Evolutionary conservation across 108 stramenopile genomes (phyloP), one percentile per base, ranked within the genome.

Genomic region (Aureococcus anophagefferens): DNA sequence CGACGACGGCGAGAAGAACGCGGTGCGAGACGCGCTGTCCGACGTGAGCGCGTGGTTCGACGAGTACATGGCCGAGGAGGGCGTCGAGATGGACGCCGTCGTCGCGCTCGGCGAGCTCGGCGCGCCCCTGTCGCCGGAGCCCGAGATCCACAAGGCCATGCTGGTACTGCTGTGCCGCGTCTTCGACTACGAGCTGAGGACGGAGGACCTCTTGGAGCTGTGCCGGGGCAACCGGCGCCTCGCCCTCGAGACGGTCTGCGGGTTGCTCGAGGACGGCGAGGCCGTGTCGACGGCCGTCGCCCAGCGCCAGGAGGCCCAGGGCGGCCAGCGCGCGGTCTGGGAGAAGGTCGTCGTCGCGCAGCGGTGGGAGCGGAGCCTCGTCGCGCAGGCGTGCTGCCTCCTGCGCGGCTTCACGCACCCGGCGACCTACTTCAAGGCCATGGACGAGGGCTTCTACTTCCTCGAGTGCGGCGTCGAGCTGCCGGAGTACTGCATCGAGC

Each of bases 71-170:
- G 59, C 40, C 0, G 63, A 64, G 25, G 80, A 83, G 62, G 81
- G 83, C 21, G 25, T 9, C 21, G 51, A 59, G 51, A 25, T 16
- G 21, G 51, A 59, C 25, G 21, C 21, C 21, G 4, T 40, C 36
- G 68, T 68, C 15, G 68, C 30, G 71, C 75, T 13, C 66, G 65
- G 69, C 66, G 25, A 35, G 9, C 30, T 31, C 34, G 40, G 35
- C 4, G 40, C 33, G 18, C 11, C 18, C 5, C 7, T 25, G 5
- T 25, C 62, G 34, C 35, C 35, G 33, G 84, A 85, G 34, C 84
- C 84, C 15, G 84, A 85, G 70, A 37, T 85, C 37, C 79, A 83
- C 68, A 85, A 85, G 74, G 72, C 76, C 25, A 83, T 85, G 84
- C 68, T 85, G 34, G 69, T 85, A 25, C 75, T 85, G 18, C 76